phyloP scores from a whole-genome alignment of 768 basidiomycete species.

The Phaeotremella fagi region DNA sequence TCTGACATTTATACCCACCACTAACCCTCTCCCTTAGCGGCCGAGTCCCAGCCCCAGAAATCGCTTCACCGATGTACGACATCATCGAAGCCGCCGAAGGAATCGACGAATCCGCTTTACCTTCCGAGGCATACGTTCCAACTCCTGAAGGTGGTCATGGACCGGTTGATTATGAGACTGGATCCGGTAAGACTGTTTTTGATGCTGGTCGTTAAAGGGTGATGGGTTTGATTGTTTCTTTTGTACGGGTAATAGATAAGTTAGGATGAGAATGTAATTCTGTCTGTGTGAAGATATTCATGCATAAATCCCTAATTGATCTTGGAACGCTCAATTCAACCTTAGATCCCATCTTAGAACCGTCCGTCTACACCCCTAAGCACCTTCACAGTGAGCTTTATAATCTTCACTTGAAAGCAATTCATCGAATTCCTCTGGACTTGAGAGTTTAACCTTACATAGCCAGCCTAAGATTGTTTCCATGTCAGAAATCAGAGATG shows the following conservation, averaged over 20 bases:
- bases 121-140: constrained; percentile 75
- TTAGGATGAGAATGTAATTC: too few species aligned
- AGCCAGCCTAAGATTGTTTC: constrained; percentile 70
- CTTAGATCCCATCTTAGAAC: background rate
- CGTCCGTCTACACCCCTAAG: constrained; percentile 9
- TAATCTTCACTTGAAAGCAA: constrained; percentile 77
- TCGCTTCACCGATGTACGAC: constrained; percentile 85
- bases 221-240: background rate
- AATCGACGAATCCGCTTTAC: constrained; percentile 75
- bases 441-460: constrained; percentile 79
- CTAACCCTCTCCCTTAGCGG: constrained; percentile 52
- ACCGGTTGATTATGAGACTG: constrained; percentile 12
- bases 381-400: constrained; percentile 56
- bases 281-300: too few species aligned
- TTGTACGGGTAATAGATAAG: too few species aligned
- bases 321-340: background rate
- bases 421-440: constrained; percentile 70
- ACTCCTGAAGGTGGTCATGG: constrained; percentile 33
- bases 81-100: constrained; percentile 95
- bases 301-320: too few species aligned
- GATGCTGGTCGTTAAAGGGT: constrained; percentile 20
- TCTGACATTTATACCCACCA: too few species aligned
- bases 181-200: constrained; percentile 27
- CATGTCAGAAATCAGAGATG: background rate
- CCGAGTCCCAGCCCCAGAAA: constrained; percentile 94